phyloP scores from a whole-genome alignment of 306 rosid genomes.

The Gynostemma pentaphyllum region DNA sequence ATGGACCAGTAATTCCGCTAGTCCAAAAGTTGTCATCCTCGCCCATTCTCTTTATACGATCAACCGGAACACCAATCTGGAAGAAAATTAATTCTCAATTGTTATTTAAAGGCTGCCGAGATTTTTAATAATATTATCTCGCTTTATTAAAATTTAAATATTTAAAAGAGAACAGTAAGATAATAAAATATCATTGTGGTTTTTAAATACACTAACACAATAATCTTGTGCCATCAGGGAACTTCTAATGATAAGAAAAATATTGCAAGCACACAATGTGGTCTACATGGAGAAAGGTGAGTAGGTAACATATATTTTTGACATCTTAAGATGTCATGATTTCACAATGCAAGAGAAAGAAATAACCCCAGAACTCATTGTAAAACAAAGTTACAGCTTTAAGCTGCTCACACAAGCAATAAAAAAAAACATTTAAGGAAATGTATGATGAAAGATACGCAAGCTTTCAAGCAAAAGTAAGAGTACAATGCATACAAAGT shows the following conservation, averaged over 20 bases:
- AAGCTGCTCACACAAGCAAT: background rate
- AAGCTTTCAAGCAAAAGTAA: background rate
- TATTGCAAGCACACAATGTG: background rate
- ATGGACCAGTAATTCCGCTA: constrained; percentile 88
- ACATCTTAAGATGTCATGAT: background rate
- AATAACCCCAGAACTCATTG: background rate
- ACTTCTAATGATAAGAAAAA: background rate
- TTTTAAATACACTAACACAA: background rate
- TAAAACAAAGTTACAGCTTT: background rate
- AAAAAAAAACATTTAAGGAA: background rate
- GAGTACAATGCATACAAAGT: background rate
- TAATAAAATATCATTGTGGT: background rate
- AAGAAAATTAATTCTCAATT: constrained; percentile 2
- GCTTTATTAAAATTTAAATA: background rate
- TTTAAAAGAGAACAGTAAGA: background rate
- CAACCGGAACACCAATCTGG: constrained; percentile 74
- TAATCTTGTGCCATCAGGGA: background rate
- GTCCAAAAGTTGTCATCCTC: constrained; percentile 94
- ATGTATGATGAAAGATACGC: background rate
- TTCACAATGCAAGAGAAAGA: background rate
- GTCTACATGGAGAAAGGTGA: background rate
- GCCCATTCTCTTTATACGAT: constrained; percentile 83
- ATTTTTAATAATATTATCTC: background rate
- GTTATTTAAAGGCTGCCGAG: background rate
- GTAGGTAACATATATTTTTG: background rate